Evolutionary conservation across 345 rosid genomes (phyloP).

Genomic region (Eucalyptus erythrocorys): DNA sequence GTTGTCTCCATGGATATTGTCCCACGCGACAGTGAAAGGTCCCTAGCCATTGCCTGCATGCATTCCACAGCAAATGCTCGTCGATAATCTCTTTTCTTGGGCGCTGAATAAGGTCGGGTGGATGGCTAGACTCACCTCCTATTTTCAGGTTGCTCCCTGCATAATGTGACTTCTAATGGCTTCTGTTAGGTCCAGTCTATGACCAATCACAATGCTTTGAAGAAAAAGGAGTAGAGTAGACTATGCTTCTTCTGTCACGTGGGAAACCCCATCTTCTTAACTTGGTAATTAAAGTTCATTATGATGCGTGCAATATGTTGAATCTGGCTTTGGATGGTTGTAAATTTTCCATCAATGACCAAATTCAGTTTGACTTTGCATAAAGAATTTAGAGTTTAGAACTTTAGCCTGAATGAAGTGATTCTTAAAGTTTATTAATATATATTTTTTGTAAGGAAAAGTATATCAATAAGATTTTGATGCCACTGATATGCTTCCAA

Average conservation of each 20-base stretch:
- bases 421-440: background rate
- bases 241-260: background rate
- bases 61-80: background rate
- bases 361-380: background rate
- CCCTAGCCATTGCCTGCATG: background rate
- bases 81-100: background rate
- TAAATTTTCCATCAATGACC: background rate
- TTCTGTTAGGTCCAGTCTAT: background rate
- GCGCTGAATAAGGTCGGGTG: background rate
- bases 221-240: background rate
- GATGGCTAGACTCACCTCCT: background rate
- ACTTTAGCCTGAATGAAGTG: background rate
- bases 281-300: background rate
- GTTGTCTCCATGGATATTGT: background rate
- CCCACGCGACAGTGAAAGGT: background rate
- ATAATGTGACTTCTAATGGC: background rate
- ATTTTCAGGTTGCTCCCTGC: background rate
- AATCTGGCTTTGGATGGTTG: background rate
- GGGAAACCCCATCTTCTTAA: background rate
- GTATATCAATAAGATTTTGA: accelerated
- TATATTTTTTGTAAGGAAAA: background rate
- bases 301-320: background rate
- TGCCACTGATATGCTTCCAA: background rate
- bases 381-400: background rate
- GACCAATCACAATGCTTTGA: background rate